phyloP scores from a whole-genome alignment of 73 alveolate genomes.

The Urostyla sp. region DNA sequence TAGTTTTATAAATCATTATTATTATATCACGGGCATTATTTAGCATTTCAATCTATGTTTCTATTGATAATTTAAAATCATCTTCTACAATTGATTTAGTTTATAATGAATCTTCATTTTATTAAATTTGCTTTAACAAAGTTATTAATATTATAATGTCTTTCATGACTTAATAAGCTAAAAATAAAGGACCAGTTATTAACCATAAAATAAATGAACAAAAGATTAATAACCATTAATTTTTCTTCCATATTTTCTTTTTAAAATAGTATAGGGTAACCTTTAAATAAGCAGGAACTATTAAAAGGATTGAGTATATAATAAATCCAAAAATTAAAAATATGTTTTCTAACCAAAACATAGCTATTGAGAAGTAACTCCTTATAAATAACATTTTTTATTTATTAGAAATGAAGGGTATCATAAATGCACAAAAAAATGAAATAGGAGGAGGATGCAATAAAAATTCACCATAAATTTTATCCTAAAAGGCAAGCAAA shows the following conservation, averaged over 20 bases:
- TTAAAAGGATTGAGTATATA: conserved; percentile 9
- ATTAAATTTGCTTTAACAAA: too few relatives aligned
- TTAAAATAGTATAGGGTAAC: too few relatives aligned
- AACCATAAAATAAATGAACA: too few relatives aligned
- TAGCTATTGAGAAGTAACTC: not conserved
- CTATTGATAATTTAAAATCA: not conserved
- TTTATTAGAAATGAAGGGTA: conserved; percentile 42
- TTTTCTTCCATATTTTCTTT: too few relatives aligned
- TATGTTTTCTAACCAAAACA: conserved; percentile 61
- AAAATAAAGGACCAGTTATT: too few relatives aligned
- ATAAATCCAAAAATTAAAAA: conserved; percentile 11
- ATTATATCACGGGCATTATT: conserved; percentile 26
- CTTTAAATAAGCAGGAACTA: conserved; percentile 13
- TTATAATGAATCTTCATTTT: too few relatives aligned
- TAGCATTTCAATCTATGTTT: conserved; percentile 17
- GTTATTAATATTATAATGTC: too few relatives aligned
- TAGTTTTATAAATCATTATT: conserved; percentile 1
- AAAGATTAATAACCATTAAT: too few relatives aligned
- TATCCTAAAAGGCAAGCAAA: conserved; percentile 42
- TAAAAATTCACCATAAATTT: conserved; percentile 57
- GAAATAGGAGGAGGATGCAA: conserved; percentile 70
- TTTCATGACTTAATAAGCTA: too few relatives aligned
- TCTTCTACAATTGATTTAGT: conserved; percentile 11
- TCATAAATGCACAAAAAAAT: not conserved
- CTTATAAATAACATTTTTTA: not conserved